phyloP scores from a whole-genome alignment of 2,329 filamentous ascomycete species.

The Monosporascus sp. region DNA sequence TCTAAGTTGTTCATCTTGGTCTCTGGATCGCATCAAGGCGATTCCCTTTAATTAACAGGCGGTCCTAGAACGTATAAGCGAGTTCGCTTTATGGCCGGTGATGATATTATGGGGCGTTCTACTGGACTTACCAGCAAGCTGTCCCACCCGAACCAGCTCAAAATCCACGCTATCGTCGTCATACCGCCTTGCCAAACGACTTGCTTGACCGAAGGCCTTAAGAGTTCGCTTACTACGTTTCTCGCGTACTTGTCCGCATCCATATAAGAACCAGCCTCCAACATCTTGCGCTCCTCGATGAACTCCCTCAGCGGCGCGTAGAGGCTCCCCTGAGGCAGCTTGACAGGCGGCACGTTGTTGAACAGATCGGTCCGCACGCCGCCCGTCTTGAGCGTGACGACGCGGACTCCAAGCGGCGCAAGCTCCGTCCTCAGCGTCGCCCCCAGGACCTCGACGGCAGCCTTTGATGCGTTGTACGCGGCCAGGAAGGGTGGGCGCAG shows the following conservation, averaged over 20 bases:
- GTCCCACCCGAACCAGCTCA: constrained; percentile 22
- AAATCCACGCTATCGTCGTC: constrained; percentile 14
- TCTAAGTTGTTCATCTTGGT: no score
- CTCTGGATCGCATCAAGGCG: constrained; percentile 2
- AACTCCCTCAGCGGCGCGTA: constrained; percentile 15
- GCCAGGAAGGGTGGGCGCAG: constrained; percentile 15
- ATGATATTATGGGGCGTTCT: no score
- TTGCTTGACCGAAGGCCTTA: constrained; percentile 11
- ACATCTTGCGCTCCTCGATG: constrained; percentile 14
- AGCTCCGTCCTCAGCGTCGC: constrained; percentile 18
- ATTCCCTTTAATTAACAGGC: background rate
- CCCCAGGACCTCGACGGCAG: constrained; percentile 16
- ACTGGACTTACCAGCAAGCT: constrained; percentile 15
- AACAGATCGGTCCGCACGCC: constrained; percentile 14
- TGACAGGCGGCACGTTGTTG: constrained; percentile 11
- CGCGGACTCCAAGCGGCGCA: constrained; percentile 18
- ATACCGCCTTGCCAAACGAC: constrained; percentile 19
- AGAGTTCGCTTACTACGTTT: constrained; percentile 12
- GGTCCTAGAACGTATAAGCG: constrained; percentile 1
- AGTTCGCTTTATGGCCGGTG: no score
- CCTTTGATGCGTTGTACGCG: constrained; percentile 22
- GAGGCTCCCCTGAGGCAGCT: constrained; percentile 15
- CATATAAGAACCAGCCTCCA: constrained; percentile 9
- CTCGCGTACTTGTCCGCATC: constrained; percentile 13
- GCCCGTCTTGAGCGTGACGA: constrained; percentile 21